Evolutionary conservation across 768 basidiomycete species (phyloP).

Genomic region (Auricularia sp.): DNA sequence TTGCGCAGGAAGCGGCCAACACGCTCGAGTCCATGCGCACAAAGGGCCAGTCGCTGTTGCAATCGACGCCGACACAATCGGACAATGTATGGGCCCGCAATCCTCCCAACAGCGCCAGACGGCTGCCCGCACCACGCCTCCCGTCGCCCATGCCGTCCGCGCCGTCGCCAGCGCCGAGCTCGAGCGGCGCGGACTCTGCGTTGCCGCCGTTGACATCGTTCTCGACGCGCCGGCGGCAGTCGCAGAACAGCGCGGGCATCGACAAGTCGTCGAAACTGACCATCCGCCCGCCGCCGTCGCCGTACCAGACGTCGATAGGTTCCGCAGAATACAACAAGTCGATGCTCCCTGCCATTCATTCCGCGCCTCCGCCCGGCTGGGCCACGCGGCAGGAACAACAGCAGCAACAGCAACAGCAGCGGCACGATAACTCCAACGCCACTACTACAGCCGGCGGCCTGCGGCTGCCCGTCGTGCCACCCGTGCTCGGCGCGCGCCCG

Average conservation of each 20-base stretch:
- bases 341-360: constrained; percentile 60
- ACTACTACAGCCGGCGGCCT: background rate
- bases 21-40: background rate
- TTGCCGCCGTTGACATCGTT: constrained; percentile 70
- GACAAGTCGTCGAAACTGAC: constrained; percentile 70
- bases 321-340: constrained; percentile 4
- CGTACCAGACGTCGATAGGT: background rate
- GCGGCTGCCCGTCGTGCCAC: background rate
- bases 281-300: constrained; percentile 44
- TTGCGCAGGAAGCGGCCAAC: background rate
- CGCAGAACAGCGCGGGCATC: constrained; percentile 49
- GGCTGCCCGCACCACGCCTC: background rate
- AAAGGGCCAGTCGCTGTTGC: background rate
- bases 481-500: background rate
- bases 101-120: too few species aligned
- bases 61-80: background rate
- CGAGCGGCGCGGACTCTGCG: constrained; percentile 31
- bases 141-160: background rate
- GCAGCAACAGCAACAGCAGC: background rate
- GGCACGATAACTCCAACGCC: background rate
- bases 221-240: constrained; percentile 55
- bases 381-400: background rate
- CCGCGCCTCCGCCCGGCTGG: constrained; percentile 50
- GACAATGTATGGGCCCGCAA: too few species aligned
- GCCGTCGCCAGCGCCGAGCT: background rate